These are phyloP conservation scores for Fonsecaea monophora DNA, from an alignment of 2,329 filamentous ascomycete species.

Conservation along the genomic window DNA sequence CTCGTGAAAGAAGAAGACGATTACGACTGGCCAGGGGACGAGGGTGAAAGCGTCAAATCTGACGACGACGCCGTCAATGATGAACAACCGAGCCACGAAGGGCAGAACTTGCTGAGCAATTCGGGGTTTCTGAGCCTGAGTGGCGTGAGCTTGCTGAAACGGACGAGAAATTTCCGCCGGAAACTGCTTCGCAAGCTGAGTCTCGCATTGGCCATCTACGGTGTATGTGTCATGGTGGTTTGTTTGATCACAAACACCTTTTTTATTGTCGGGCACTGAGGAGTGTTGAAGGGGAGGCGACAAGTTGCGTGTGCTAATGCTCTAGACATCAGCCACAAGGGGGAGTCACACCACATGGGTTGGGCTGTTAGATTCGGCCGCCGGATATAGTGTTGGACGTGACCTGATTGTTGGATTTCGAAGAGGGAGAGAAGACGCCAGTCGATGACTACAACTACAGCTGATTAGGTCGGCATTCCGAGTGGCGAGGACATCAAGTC, in stretches of 20 bases:
- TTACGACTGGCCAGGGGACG: constrained; percentile 61
- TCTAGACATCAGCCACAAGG: background rate
- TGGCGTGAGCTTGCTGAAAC: constrained; percentile 52
- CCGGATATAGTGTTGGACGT: background rate
- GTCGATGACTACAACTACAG: background rate
- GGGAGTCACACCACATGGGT: background rate
- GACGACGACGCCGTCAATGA: constrained; percentile 53
- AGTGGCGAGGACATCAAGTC: too few species aligned
- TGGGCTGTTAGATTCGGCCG: background rate
- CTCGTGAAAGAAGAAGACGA: constrained; percentile 90
- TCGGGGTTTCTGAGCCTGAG: constrained; percentile 59
- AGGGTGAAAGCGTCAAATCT: constrained; percentile 45
- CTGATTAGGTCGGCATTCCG: background rate
- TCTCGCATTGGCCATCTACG: constrained; percentile 80
- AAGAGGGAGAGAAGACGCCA: background rate
- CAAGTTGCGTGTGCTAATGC: background rate
- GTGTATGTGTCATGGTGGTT: constrained; percentile 84
- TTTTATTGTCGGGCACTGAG: constrained; percentile 69
- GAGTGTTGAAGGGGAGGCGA: background rate
- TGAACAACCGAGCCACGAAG: constrained; percentile 56
- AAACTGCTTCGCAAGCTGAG: constrained; percentile 72
- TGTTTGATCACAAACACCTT: constrained; percentile 87
- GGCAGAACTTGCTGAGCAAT: constrained; percentile 46
- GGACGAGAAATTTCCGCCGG: constrained; percentile 68
- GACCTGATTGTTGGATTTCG: background rate